These are phyloP conservation scores for Trichopus zeylanicus DNA, from an alignment of 116 monocot genomes.

Conservation along the genomic window DNA sequence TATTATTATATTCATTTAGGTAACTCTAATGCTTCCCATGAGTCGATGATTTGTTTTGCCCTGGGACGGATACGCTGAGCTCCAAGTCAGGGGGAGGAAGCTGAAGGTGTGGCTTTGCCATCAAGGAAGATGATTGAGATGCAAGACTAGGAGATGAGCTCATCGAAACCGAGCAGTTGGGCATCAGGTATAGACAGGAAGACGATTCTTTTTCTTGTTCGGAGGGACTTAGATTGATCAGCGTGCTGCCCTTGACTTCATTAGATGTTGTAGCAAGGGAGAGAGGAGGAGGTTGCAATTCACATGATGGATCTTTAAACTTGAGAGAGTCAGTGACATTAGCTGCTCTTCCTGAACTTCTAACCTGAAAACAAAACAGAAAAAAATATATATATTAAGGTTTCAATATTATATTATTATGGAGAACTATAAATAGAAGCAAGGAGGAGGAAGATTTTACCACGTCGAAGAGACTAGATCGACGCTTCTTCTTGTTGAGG, in stretches of 20 bases:
- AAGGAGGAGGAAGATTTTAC: constrained; percentile 13
- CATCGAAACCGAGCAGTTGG: constrained; percentile 3
- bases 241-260: background rate
- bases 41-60: background rate
- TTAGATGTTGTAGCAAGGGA: constrained; percentile 4
- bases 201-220: no score
- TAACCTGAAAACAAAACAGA: constrained; percentile 21
- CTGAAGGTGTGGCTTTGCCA: constrained; percentile 8
- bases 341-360: constrained; percentile 2
- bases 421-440: background rate
- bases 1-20: background rate
- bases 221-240: background rate
- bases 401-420: background rate
- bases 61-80: constrained; percentile 28
- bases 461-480: constrained; percentile 74
- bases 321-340: background rate
- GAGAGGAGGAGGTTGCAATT: constrained; percentile 13
- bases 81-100: constrained; percentile 22
- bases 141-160: background rate
- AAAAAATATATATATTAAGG: background rate
- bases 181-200: constrained; percentile 8
- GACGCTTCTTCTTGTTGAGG: constrained; percentile 57
- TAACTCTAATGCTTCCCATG: background rate
- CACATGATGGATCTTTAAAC: background rate
- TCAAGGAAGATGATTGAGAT: constrained; percentile 6